These are phyloP conservation scores for Avicennia marina DNA, from an alignment of 257 asterid species.

Conservation along the genomic window DNA sequence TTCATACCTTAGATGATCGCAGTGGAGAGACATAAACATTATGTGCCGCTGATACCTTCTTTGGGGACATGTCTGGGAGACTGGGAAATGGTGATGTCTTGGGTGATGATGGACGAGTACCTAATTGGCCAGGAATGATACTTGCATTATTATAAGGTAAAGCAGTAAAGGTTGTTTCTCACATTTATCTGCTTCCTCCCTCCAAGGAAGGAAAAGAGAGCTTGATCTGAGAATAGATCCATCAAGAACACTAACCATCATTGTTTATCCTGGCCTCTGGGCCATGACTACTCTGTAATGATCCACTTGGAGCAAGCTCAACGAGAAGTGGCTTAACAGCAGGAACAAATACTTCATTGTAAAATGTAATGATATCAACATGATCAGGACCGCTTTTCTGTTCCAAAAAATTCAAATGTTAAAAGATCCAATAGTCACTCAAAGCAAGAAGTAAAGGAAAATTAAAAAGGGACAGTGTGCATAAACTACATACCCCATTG, in stretches of 20 bases:
- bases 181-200: constrained; percentile 2
- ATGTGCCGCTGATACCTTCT: constrained; percentile 91
- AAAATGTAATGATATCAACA: constrained; percentile 87
- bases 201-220: constrained; percentile 6
- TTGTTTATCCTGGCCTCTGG: constrained; percentile 41
- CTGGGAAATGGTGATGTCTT: constrained; percentile 77
- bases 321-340: constrained; percentile 88
- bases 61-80: constrained; percentile 99
- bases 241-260: constrained; percentile 47
- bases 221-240: neutral
- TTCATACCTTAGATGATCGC: constrained; percentile 77
- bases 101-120: constrained; percentile 77
- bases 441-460: constrained; percentile 13
- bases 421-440: constrained; percentile 6
- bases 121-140: constrained; percentile 28
- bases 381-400: constrained; percentile 89
- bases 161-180: neutral
- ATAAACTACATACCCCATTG: constrained; percentile 45
- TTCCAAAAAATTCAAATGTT: constrained; percentile 20
- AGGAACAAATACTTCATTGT: constrained; percentile 83
- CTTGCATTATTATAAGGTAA: constrained; percentile 10
- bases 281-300: constrained; percentile 41
- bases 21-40: constrained; percentile 93
- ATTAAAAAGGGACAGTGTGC: neutral
- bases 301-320: constrained; percentile 77